Percentiles rank a stretch among this genome's conserved stretches.
Evolutionary conservation across 768 basidiomycete species (phyloP).

Genomic region (Kwoniella dejecticola): DNA sequence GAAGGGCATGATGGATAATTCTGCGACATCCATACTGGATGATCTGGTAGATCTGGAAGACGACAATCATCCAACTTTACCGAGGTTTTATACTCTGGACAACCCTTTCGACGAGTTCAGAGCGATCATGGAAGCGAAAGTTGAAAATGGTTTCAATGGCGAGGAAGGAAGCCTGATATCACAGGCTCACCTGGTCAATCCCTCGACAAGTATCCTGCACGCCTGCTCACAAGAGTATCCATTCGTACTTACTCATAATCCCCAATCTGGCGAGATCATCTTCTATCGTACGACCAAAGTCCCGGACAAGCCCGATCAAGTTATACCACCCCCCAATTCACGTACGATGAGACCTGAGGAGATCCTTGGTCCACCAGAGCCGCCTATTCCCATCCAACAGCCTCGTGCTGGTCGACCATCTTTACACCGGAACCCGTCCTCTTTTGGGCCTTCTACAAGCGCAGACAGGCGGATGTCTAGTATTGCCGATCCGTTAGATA

Average conservation of each 20-base stretch:
- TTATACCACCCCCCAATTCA: conserved; percentile 15
- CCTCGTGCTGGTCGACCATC: conserved; percentile 24
- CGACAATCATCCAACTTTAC: conserved; percentile 28
- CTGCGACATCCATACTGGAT: conserved; percentile 37
- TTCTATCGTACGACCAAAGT: conserved; percentile 36
- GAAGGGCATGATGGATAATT: conserved; percentile 27
- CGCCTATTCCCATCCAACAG: conserved; percentile 3
- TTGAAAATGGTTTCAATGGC: conserved; percentile 10
- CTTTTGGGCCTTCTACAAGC: conserved; percentile 15
- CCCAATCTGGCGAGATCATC: conserved; percentile 32
- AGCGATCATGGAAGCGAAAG: conserved; percentile 30
- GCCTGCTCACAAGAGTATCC: conserved; percentile 26
- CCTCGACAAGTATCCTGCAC: conserved; percentile 18
- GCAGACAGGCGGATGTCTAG: conserved; percentile 30
- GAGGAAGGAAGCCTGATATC: conserved; percentile 7
- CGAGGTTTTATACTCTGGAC: conserved; percentile 36
- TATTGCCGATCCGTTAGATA: conserved; percentile 38
- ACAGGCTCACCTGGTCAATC: conserved; percentile 2
- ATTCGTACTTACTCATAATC: conserved; percentile 33
- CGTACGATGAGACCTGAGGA: conserved; percentile 35
- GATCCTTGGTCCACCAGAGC: conserved; percentile 20
- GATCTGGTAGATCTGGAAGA: conserved; percentile 45
- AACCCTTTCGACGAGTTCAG: conserved; percentile 49
- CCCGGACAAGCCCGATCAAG: conserved; percentile 3
- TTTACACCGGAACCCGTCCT: conserved; percentile 36